These are phyloP conservation scores for Oidiodendron maius DNA, from an alignment of 495 filamentous ascomycete species.

Conservation along the genomic window DNA sequence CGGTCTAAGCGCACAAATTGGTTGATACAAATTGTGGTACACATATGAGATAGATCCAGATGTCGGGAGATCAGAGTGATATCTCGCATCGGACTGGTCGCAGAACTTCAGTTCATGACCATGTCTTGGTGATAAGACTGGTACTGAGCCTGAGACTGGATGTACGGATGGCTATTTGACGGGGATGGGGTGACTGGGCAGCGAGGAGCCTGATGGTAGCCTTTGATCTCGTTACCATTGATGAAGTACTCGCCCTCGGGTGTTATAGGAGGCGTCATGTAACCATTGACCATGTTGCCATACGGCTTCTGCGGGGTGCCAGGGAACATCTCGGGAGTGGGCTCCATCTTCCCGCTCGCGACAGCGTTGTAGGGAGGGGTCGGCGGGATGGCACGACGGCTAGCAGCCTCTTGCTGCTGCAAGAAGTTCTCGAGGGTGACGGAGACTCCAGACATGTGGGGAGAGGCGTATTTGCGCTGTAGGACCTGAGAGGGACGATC, in stretches of 20 bases:
- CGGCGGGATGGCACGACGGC: slow-evolving; percentile 50
- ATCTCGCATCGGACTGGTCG: background rate
- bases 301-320: slow-evolving; percentile 84
- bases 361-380: slow-evolving; percentile 59
- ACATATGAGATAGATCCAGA: slow-evolving; percentile 27
- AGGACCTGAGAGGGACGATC: slow-evolving; percentile 83
- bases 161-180: slow-evolving; percentile 20
- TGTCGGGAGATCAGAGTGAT: slow-evolving; percentile 7
- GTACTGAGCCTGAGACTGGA: slow-evolving; percentile 25
- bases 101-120: slow-evolving; percentile 16
- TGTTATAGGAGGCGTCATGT: slow-evolving; percentile 91
- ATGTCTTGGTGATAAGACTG: slow-evolving; percentile 22
- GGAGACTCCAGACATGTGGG: slow-evolving; percentile 76
- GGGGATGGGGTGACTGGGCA: slow-evolving; percentile 48
- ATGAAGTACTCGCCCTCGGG: slow-evolving; percentile 71
- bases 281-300: slow-evolving; percentile 66
- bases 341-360: slow-evolving; percentile 42
- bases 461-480: slow-evolving; percentile 79
- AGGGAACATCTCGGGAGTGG: slow-evolving; percentile 42
- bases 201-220: slow-evolving; percentile 44
- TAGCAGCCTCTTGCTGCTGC: slow-evolving; percentile 70
- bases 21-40: slow-evolving; percentile 26
- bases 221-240: slow-evolving; percentile 31
- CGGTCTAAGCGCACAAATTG: slow-evolving; percentile 1
- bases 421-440: slow-evolving; percentile 81